Percentiles rank a stretch among this genome's conserved stretches.
Conservation (phyloP, 495 filamentous ascomycete genomes). For the Talaromyces borbonicus region DNA sequence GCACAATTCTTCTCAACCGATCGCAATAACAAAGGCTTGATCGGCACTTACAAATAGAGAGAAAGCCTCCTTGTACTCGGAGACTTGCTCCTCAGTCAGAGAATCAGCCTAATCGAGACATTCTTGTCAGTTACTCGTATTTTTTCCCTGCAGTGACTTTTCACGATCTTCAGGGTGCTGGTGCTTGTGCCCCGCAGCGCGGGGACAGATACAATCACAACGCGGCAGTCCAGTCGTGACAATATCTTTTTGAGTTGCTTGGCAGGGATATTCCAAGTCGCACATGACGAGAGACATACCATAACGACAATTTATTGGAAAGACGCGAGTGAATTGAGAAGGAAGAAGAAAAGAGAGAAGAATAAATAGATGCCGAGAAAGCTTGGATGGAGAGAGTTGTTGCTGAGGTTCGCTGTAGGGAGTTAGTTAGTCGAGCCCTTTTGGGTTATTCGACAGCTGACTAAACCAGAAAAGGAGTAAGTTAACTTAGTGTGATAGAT, state of each 20-base stretch:
- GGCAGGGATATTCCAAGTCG: background rate
- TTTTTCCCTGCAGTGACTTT: background rate
- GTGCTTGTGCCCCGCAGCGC: conserved; percentile 34
- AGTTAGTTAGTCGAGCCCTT: too few relatives aligned
- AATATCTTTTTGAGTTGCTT: background rate
- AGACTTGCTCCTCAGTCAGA: conserved; percentile 98
- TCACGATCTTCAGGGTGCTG: conserved; percentile 1
- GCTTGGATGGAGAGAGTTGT: background rate
- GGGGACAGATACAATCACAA: conserved; percentile 20
- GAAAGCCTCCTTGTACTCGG: conserved; percentile 99
- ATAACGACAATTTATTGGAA: conserved; percentile 18
- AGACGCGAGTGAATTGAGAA: too few relatives aligned
- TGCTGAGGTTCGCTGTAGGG: too few relatives aligned
- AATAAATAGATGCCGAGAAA: background rate
- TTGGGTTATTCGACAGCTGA: too few relatives aligned
- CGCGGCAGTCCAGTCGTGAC: conserved; percentile 2
- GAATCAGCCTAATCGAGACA: conserved; percentile 61
- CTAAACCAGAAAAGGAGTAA: too few relatives aligned
- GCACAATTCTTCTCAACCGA: background rate
- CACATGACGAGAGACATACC: conserved; percentile 16
- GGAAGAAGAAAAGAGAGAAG: background rate
- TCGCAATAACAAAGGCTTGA: background rate
- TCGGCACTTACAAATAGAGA: conserved; percentile 90
- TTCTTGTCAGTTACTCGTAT: background rate
- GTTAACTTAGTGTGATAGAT: too few relatives aligned